Base-by-base conservation (phyloP, 139 green algal species). In the Mesotaenium endlicherianum region DNA sequence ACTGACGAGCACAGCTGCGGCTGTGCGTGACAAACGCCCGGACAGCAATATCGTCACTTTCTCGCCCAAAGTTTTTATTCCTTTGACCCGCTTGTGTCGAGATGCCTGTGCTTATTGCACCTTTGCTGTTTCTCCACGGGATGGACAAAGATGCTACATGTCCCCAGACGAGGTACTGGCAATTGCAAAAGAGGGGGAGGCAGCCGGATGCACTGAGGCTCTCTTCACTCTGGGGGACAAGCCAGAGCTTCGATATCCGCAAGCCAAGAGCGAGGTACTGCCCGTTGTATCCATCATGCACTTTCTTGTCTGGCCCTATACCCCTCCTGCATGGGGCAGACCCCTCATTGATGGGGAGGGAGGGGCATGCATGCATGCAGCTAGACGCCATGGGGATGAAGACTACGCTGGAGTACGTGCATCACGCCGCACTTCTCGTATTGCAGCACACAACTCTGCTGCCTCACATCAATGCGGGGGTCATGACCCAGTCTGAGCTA, bases 11-110 rank as follows among this genome's bases (percentile, higher is more conserved):
- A 16, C 77, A 34, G 79, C 79, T 39, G 44, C 5, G 26, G 39
- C 40, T 8, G 81, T 85, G 6, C 75, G 79, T 6, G 76, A 85
- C 79, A 38, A 83, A 53, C 40, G 58, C 2, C 30, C 34, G 43
- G 81, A 89, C 53, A 14, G 31, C 26, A 40, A 55, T 38, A 16
- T 90, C 31, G 84, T 97, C 40, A 94, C 94, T 36, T 97, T 97
- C 60, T 95, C 91, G 0, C 92, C 94, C n/a, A 97, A 97, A 90
- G 94, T 97, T 2, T 98, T 98, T 86, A 88, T 97, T 11, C 94
- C 94, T 0, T 69, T 98, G 17, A 97, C 93, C 0, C 81, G 91
- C 3, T 75, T 94, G 42, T 95, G 93, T 84, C 85, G 94, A 1
- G 91, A 96, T 75, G 58, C 84, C 0, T 97, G 94, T 79, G 93